Evolutionary conservation across 2,329 filamentous ascomycete genomes (phyloP).

Genomic region (Pestalotiopsis sp.): DNA sequence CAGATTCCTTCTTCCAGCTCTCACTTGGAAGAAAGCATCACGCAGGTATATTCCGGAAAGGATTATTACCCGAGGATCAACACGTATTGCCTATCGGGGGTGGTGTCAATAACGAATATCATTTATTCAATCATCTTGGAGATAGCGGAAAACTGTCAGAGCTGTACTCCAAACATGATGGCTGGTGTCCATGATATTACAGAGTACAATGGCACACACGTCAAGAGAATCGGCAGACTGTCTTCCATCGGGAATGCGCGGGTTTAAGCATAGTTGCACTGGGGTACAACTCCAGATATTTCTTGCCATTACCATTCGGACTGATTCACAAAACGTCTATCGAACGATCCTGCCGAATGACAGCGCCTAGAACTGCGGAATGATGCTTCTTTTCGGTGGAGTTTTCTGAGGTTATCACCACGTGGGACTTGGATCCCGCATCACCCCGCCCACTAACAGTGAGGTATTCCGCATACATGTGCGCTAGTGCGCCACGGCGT

Average conservation of each 20-base stretch:
- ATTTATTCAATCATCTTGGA: neutral
- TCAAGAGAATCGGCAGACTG: neutral
- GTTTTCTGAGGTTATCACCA: constrained; percentile 4
- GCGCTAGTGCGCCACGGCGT: neutral
- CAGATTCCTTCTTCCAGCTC: too few species aligned
- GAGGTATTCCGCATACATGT: neutral
- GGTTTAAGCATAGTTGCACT: neutral
- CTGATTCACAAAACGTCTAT: constrained; percentile 1
- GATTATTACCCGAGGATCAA: neutral
- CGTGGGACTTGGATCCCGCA: neutral
- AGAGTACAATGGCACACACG: neutral
- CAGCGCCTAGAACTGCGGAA: neutral
- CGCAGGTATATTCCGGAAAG: neutral
- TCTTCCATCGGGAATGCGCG: neutral
- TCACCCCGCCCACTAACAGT: neutral
- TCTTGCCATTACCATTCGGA: constrained; percentile 1
- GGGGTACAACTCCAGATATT: neutral
- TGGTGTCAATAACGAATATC: neutral
- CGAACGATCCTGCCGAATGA: neutral
- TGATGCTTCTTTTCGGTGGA: neutral
- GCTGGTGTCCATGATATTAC: too few species aligned
- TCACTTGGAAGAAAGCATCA: too few species aligned
- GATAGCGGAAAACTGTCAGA: neutral
- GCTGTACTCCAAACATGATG: too few species aligned
- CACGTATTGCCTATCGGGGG: neutral